These are phyloP conservation scores for Bretschneidera sinensis DNA, from an alignment of 345 rosid species.

Conservation along the genomic window DNA sequence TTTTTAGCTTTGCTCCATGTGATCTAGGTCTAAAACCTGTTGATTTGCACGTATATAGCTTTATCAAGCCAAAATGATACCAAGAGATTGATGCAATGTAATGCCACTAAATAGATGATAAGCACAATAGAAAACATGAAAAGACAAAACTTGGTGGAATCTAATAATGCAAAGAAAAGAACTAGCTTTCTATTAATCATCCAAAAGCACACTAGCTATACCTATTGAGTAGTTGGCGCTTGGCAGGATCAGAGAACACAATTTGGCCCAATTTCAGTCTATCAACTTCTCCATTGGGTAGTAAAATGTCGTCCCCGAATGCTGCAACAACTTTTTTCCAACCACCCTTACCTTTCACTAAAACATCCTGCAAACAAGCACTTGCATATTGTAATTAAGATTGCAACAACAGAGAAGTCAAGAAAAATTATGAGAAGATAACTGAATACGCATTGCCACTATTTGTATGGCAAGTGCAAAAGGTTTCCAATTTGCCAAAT, in stretches of 20 bases:
- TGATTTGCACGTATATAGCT: neutral
- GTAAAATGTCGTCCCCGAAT: constrained; percentile 61
- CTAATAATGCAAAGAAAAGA: neutral
- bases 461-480: neutral
- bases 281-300: constrained; percentile 55
- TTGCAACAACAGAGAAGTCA: no score
- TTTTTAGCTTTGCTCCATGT: no score
- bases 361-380: constrained; percentile 42
- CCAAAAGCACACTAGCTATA: constrained; percentile 11
- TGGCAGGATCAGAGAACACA: constrained; percentile 75
- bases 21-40: no score
- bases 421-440: neutral
- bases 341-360: constrained; percentile 58
- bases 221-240: constrained; percentile 82
- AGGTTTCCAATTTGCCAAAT: neutral
- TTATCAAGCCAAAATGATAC: neutral
- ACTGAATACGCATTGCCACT: neutral
- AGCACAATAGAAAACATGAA: no score
- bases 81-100: neutral
- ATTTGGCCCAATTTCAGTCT: constrained; percentile 69
- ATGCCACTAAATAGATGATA: no score
- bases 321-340: constrained; percentile 56
- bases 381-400: no score
- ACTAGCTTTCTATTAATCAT: neutral
- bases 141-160: no score